Evolutionary conservation across 306 rosid species (phyloP).

Genomic region (Aeschynomene evenia): DNA sequence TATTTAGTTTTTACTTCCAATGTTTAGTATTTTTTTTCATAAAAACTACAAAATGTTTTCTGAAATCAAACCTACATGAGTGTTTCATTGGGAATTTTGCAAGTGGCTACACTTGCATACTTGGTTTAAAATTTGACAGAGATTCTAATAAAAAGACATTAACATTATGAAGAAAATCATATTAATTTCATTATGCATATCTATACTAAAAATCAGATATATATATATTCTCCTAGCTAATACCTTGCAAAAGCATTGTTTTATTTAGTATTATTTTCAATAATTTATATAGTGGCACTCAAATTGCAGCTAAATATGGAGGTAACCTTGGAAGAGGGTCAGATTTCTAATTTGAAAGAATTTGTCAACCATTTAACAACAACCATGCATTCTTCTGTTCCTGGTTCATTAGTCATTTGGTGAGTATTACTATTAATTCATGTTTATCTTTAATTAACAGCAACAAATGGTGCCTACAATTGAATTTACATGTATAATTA

Average conservation of each 20-base stretch:
- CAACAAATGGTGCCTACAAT: constrained; percentile 20
- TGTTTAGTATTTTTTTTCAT: too few species aligned
- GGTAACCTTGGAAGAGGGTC: constrained; percentile 46
- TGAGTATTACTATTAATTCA: constrained; percentile 34
- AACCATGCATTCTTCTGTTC: constrained; percentile 70
- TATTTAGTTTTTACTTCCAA: too few species aligned
- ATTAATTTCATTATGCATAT: background rate
- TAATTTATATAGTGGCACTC: constrained; percentile 18
- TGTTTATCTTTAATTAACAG: background rate
- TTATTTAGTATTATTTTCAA: background rate
- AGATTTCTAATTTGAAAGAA: constrained; percentile 66
- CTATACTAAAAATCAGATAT: background rate
- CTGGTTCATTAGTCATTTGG: constrained; percentile 91
- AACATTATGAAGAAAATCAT: background rate
- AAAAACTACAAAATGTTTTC: too few species aligned
- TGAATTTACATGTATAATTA: constrained; percentile 31
- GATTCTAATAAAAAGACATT: constrained; percentile 8
- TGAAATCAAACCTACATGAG: too few species aligned
- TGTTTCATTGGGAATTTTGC: background rate
- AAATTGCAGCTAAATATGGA: constrained; percentile 83
- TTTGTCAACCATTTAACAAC: constrained; percentile 72
- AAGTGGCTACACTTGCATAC: background rate
- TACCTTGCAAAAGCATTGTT: background rate
- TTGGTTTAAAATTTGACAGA: background rate
- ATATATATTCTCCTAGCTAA: background rate